Percentiles rank a stretch among this genome's conserved stretches.
These are phyloP conservation scores for Boletellus dicymbophilus DNA, from an alignment of 1,284 basidiomycete species.

Conservation along the genomic window DNA sequence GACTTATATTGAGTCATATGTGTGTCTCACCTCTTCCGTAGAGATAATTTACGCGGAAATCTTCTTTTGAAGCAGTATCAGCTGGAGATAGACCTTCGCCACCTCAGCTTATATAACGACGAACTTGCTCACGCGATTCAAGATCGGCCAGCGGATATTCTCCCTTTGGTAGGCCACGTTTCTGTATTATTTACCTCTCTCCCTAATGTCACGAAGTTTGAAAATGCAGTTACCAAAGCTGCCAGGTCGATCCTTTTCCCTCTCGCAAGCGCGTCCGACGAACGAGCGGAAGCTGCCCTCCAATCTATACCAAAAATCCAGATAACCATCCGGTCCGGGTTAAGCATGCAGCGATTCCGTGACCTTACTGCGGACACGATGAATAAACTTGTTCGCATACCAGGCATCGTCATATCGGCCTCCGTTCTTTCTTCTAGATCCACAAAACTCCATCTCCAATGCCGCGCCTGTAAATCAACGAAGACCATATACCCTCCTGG, in stretches of 20 bases:
- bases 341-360: constrained; percentile 94
- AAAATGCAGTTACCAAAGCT: constrained; percentile 82
- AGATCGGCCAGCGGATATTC: constrained; percentile 85
- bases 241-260: constrained; percentile 84
- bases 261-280: constrained; percentile 51
- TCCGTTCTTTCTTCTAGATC: constrained; percentile 94
- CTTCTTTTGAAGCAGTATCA: constrained; percentile 90
- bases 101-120: constrained; percentile 91
- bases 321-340: constrained; percentile 84
- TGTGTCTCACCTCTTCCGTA: constrained; percentile 34
- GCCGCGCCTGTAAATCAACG: constrained; percentile 87
- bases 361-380: constrained; percentile 92
- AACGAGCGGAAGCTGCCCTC: constrained; percentile 54
- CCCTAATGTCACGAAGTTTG: constrained; percentile 60
- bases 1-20: too few relatives aligned
- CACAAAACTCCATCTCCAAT: constrained; percentile 91
- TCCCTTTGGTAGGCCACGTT: constrained; percentile 71
- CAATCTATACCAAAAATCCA: constrained; percentile 86
- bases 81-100: constrained; percentile 91
- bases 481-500: constrained; percentile 81
- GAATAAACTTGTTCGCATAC: constrained; percentile 95
- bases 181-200: neutral
- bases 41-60: constrained; percentile 90
- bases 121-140: constrained; percentile 92
- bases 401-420: constrained; percentile 98